Base-by-base conservation (phyloP, 306 rosid species). In the Betula pendula region DNA sequence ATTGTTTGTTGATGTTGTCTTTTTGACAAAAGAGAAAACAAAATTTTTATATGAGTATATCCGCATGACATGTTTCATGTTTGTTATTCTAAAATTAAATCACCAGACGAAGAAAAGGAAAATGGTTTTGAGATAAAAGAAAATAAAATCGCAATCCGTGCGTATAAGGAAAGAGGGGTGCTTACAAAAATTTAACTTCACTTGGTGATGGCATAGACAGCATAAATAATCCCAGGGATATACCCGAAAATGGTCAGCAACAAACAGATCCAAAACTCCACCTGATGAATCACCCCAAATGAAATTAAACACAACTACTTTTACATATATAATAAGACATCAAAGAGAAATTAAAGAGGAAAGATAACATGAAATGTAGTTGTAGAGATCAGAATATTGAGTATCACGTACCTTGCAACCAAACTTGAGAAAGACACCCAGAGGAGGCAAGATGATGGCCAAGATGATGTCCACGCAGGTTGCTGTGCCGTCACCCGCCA, bases 241-340 rank as follows among this genome's bases (percentile, higher is more conserved):
- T 84, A 93, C 2, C 95, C 96, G 0, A 93, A 67, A 3, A 93
- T 1, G 25, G 98, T 91, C 75, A 93, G 88, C 22, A 93, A 15
- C 85, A 93, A 59, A 72, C 95, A 93, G 87, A 93, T 84, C 98
- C 98, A 93, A 85, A 93, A 93, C 75, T 93, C 96, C 3, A 48
- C 85, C 98, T 93, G 88, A 20, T n/a, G 58, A 25, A 73, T 11
- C 7, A 47, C 29, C 56, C 9, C 0, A 60, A 2, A 17, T 16
- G 16, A 68, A 19, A 9, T 38, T 0, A 5, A 33, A 24, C 10
- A 27, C 25, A 9, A 10, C n/a, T n/a, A n/a, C n/a, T n/a, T n/a
- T n/a, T n/a, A n/a, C n/a, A n/a, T n/a, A n/a, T n/a, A n/a, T n/a
- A n/a, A n/a, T n/a, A n/a, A 43, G n/a, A 1, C 27, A 79, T 10